Evolutionary conservation across 106 monocot species (phyloP).

Genomic region (Dendrobium nobile): DNA sequence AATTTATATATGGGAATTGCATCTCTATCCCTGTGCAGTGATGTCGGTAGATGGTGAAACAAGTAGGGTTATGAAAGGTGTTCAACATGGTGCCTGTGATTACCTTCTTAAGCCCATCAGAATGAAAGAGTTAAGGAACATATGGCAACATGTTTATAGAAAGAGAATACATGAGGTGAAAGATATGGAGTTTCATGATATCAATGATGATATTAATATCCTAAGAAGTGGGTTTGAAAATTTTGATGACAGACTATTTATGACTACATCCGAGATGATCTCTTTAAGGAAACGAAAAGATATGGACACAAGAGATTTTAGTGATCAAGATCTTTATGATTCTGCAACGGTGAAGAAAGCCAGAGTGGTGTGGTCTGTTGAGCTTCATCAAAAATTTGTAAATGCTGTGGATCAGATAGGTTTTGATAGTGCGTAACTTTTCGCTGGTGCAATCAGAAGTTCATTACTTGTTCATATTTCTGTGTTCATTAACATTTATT

Average conservation of each 20-base stretch:
- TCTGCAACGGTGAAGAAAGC: constrained; percentile 64
- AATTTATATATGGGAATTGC: background rate
- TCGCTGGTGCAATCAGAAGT: background rate
- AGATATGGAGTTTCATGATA: constrained; percentile 63
- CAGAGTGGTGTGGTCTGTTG: constrained; percentile 91
- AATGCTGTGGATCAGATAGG: constrained; percentile 94
- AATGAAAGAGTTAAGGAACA: constrained; percentile 92
- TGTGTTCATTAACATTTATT: background rate
- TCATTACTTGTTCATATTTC: background rate
- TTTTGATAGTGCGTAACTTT: constrained; percentile 78
- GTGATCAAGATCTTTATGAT: constrained; percentile 65
- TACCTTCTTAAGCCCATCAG: constrained; percentile 91
- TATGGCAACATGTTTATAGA: constrained; percentile 97
- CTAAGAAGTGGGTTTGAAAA: constrained; percentile 44
- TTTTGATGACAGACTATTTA: constrained; percentile 45
- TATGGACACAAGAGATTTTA: constrained; percentile 32
- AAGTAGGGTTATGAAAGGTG: constrained; percentile 98
- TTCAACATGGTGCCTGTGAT: constrained; percentile 96
- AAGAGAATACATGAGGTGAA: constrained; percentile 84
- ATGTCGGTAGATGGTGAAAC: constrained; percentile 99
- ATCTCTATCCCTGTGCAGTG: constrained; percentile 48
- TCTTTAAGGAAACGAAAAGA: constrained; percentile 36
- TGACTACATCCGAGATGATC: constrained; percentile 29
- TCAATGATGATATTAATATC: constrained; percentile 48
- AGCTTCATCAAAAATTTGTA: constrained; percentile 92